A percentile compares a stretch with the other conserved stretches of the same genome.
Evolutionary conservation across 1,139 yeast genomes (phyloP).

Genomic region (Lodderomyces theae): DNA sequence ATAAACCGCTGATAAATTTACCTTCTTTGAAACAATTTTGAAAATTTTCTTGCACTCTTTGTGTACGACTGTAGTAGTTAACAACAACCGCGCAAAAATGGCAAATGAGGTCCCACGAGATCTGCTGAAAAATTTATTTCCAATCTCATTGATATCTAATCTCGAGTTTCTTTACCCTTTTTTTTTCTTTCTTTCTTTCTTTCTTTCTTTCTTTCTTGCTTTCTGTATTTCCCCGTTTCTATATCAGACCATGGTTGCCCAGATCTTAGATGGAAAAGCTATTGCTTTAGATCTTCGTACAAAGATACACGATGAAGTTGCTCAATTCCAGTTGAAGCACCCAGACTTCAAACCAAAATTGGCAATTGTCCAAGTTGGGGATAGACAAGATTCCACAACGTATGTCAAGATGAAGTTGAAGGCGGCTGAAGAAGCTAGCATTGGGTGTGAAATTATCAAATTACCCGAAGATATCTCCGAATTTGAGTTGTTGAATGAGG

Average conservation of each 20-base stretch:
- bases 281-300: slow-evolving; percentile 58
- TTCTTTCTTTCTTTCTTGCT: neutral
- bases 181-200: neutral
- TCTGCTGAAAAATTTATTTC: neutral
- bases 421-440: slow-evolving; percentile 85
- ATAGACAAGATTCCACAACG: slow-evolving; percentile 87
- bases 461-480: slow-evolving; percentile 63
- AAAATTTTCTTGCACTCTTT: too few species aligned
- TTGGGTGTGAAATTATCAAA: slow-evolving; percentile 65
- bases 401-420: slow-evolving; percentile 92
- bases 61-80: too few species aligned
- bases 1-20: too few species aligned
- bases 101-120: too few species aligned
- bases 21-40: too few species aligned
- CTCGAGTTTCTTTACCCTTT: neutral
- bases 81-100: too few species aligned
- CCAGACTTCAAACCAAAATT: slow-evolving; percentile 72
- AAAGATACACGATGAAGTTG: slow-evolving; percentile 54
- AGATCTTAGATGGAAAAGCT: slow-evolving; percentile 66
- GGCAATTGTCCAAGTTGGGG: slow-evolving; percentile 87
- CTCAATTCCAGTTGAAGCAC: slow-evolving; percentile 49
- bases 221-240: neutral
- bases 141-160: too few species aligned
- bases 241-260: slow-evolving; percentile 27
- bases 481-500: slow-evolving; percentile 55